phyloP scores from a whole-genome alignment of 2,329 filamentous ascomycete genomes.

The Westerdykella ornata region DNA sequence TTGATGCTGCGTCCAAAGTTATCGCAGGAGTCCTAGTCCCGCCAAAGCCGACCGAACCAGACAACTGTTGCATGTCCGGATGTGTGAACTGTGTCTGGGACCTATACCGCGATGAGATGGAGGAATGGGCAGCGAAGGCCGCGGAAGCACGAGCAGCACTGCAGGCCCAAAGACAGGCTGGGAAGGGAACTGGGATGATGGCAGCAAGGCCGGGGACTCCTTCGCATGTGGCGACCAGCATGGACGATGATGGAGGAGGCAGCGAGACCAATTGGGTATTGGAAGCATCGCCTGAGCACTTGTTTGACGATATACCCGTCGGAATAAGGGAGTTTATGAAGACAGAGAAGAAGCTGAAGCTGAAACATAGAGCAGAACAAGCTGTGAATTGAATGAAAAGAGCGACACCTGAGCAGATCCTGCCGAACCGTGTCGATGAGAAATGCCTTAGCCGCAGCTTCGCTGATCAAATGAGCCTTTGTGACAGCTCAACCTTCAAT shows the following conservation, averaged over 20 bases:
- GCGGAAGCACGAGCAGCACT: slow-evolving; percentile 56
- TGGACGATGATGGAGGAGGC: slow-evolving; percentile 76
- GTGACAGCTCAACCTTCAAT: neutral
- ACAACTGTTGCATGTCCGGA: slow-evolving; percentile 98
- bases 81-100: slow-evolving; percentile 99
- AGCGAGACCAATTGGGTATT: slow-evolving; percentile 60
- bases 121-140: slow-evolving; percentile 69
- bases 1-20: slow-evolving; percentile 53
- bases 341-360: slow-evolving; percentile 82
- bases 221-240: slow-evolving; percentile 50
- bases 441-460: neutral
- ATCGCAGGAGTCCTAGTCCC: slow-evolving; percentile 78
- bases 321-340: slow-evolving; percentile 97
- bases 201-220: slow-evolving; percentile 37
- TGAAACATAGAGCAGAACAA: slow-evolving; percentile 60
- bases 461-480: neutral
- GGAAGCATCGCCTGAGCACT: slow-evolving; percentile 49
- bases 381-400: slow-evolving; percentile 17
- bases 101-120: slow-evolving; percentile 80
- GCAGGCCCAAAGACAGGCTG: slow-evolving; percentile 23
- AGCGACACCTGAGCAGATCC: neutral
- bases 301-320: slow-evolving; percentile 77
- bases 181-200: slow-evolving; percentile 33
- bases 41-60: slow-evolving; percentile 78
- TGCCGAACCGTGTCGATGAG: neutral